Percentiles rank a stretch among this genome's conserved stretches.
phyloP scores from a whole-genome alignment of 768 basidiomycete species.

The Boletus edulis region DNA sequence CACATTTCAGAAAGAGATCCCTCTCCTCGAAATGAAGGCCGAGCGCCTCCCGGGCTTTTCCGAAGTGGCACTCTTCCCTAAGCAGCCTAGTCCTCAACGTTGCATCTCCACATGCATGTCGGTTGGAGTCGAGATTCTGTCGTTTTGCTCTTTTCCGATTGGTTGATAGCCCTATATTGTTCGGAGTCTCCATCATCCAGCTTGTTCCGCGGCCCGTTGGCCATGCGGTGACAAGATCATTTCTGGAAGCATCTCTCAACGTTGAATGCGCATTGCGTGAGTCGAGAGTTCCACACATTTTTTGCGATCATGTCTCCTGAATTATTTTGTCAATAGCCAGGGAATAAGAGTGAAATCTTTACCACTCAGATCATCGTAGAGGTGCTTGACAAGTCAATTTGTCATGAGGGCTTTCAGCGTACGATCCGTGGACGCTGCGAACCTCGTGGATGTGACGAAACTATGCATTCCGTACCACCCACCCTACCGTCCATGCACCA shows the following conservation, averaged over 20 bases:
- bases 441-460: conserved; percentile 4
- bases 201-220: conserved; percentile 1
- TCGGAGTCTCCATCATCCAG: neutral
- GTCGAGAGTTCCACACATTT: neutral
- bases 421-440: neutral
- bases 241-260: no score
- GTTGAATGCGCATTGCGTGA: no score
- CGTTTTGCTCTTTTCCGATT: neutral
- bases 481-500: neutral
- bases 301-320: neutral
- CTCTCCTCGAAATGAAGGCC: no score
- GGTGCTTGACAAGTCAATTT: neutral
- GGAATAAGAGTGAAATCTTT: neutral
- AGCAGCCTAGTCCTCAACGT: no score
- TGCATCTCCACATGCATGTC: no score
- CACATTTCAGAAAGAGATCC: no score
- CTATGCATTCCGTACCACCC: neutral
- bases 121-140: no score
- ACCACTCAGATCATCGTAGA: neutral
- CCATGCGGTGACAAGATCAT: neutral
- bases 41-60: neutral
- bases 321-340: neutral
- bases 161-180: neutral
- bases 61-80: neutral
- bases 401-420: neutral